Evolutionary conservation across 306 rosid species (phyloP).

Genomic region (Lathyrus oleraceus): DNA sequence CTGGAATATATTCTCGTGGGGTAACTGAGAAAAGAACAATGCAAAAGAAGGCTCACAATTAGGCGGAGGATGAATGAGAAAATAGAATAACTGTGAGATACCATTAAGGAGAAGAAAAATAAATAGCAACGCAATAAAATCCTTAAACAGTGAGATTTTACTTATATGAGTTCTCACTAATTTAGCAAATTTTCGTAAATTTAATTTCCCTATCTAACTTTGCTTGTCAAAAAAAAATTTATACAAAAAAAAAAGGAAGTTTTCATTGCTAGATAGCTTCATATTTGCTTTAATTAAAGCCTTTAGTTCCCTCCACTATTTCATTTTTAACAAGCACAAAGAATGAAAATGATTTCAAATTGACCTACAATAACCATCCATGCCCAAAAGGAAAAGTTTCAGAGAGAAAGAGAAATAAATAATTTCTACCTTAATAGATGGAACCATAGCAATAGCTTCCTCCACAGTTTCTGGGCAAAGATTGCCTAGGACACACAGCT

Average conservation of each 20-base stretch:
- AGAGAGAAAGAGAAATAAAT: constrained; percentile 20
- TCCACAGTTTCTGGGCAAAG: constrained; percentile 99
- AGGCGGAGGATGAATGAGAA: background rate
- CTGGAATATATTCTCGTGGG: background rate
- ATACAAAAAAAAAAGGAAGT: background rate
- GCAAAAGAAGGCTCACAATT: background rate
- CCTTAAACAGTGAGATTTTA: background rate
- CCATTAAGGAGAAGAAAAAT: background rate
- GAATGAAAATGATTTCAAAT: constrained; percentile 21
- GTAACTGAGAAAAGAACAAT: background rate
- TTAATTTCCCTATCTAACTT: constrained; percentile 3
- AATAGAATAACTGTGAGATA: background rate
- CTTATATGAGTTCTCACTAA: background rate
- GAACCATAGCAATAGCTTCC: constrained; percentile 99
- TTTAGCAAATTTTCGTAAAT: background rate
- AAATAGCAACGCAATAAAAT: background rate
- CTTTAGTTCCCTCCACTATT: background rate
- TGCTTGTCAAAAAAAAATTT: background rate
- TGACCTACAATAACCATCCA: background rate
- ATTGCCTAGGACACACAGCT: constrained; percentile 98
- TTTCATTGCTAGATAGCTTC: background rate
- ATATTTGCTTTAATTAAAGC: background rate
- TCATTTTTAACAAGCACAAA: constrained; percentile 16
- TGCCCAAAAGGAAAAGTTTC: background rate
- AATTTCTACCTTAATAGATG: constrained; percentile 76